Evolutionary conservation across 306 rosid genomes (phyloP), one percentile per base, ranked within the genome.

Genomic region (Prunus fruticosa): DNA sequence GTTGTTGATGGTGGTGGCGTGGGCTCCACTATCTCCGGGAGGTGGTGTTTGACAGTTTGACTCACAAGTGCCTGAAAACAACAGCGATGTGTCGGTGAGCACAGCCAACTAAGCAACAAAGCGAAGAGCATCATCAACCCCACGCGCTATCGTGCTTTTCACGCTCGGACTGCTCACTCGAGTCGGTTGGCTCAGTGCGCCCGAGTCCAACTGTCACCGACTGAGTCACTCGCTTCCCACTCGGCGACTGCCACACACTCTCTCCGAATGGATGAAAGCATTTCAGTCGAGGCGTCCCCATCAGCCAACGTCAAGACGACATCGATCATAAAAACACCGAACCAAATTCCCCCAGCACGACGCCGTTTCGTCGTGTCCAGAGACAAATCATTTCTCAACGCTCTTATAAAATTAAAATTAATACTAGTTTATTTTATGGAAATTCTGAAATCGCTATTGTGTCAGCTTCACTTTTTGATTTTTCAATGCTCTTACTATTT

Each of bases 41-140:
- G 53, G 74, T 19, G 11, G 9, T 54, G 53, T 6, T 57, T 23
- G 28, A 12, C 28, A 5, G 14, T 10, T 53, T 70, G 62, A 69
- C 63, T 11, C 27, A 13, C 23, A 13, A 22, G 16, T 43, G 61
- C 52, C 61, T 50, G 67, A 58, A 2, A 8, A n/a, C 60, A 53
- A 20, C 68, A 56, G 20, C 53, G 5, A 66, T 54, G 11, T 86
- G 90, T 86, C 90, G 87, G 87, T 45, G 86, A 3, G 45, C 50
- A 27, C 25, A 27, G 53, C 80, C 74, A 79, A n/a, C 66, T 68
- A 11, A 18, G 63, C 56, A 30, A 61, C 41, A 69, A 6, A 16
- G 4, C 60, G 4, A 18, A 1, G 25, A 15, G 13, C 60, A 25
- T 16, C 13, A 47, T 43, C 73, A 69, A 27, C 15, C 6, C 23